These are phyloP conservation scores for Trichoderma hamatum DNA, from an alignment of 2,329 filamentous ascomycete genomes.

Conservation along the genomic window DNA sequence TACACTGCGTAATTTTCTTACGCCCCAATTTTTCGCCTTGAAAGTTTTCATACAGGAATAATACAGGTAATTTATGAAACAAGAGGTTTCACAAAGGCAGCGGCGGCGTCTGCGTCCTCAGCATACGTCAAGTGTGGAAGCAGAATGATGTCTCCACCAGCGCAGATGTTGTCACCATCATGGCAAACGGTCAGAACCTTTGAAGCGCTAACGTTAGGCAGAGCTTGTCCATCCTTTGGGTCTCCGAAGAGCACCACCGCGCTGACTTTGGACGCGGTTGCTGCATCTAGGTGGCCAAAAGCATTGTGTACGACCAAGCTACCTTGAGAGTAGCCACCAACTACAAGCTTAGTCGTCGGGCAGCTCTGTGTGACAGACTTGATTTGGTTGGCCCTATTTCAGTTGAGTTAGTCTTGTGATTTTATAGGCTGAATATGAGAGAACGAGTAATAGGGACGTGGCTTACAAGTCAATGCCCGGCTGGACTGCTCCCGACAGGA, in stretches of 20 bases:
- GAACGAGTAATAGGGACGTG: no score
- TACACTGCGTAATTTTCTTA: background rate
- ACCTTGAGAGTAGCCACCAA: constrained; percentile 38
- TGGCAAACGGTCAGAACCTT: constrained; percentile 35
- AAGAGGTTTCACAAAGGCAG: constrained; percentile 29
- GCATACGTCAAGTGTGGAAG: constrained; percentile 37
- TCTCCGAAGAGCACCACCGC: constrained; percentile 41
- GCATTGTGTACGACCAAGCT: constrained; percentile 37
- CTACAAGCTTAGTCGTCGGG: constrained; percentile 33
- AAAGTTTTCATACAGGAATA: background rate
- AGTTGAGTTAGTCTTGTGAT: background rate
- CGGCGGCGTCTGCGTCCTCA: constrained; percentile 32
- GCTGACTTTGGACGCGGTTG: constrained; percentile 34
- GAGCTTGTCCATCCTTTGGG: constrained; percentile 31
- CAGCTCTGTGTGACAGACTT: constrained; percentile 37
- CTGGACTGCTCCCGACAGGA: constrained; percentile 31
- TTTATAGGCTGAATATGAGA: background rate
- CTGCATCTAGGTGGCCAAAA: constrained; percentile 31
- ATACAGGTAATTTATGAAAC: background rate
- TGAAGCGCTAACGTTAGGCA: constrained; percentile 32
- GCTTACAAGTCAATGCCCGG: constrained; percentile 34
- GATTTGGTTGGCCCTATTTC: constrained; percentile 40
- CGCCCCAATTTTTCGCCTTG: background rate
- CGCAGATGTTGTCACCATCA: constrained; percentile 37
- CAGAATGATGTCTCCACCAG: constrained; percentile 35